Evolutionary conservation across 805 yeast genomes (phyloP), one percentile per base, ranked within the genome.

Genomic region (Yamadazyma endophytica): DNA sequence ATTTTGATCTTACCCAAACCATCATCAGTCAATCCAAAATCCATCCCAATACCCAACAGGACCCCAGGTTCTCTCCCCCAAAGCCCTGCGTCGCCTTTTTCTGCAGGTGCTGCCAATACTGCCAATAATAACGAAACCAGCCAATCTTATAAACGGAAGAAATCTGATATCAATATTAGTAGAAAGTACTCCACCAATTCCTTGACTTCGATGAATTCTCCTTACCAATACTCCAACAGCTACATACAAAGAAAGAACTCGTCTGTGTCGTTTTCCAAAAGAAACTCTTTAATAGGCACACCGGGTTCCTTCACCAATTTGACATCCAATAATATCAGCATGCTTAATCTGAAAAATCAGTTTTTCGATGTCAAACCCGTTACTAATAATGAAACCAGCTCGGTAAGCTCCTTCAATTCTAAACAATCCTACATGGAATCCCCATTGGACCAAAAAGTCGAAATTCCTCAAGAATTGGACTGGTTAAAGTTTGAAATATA

Each of bases 1-100:
- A 58, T 65, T 13, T 52, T 61, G 29, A 65, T 65, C 21, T 43
- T 64, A 21, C 70, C 70, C 5, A 65, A 65, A 42, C 70, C 70
- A 5, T 19, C 36, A n/a, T 32, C 45, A 3, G 30, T 47, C 3
- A 36, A 37, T n/a, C 11, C 28, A 26, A 56, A 54, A 23, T 55
- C 61, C 9, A 56, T 54, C 6, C 61, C 63, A n/a, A 58, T 55
- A 8, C 62, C 62, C 2, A 37, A 31, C 22, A 35, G 40, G 24
- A 26, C 35, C 9, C 27, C 35, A 2, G 32, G 26, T 9, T 37
- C 41, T 6, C 36, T 36, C 15, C 42, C 45, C 2, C 44, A 40
- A 26, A 50, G 54, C 31, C 49, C 55, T 6, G 45, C 50, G 9
- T 44, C 57, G 3, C 49, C 58, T 17, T 34, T 28, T 18, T n/a